These are phyloP conservation scores for Dentiscutata heterogama DNA, from an alignment of 371 early-diverging fungal species.

Conservation along the genomic window DNA sequence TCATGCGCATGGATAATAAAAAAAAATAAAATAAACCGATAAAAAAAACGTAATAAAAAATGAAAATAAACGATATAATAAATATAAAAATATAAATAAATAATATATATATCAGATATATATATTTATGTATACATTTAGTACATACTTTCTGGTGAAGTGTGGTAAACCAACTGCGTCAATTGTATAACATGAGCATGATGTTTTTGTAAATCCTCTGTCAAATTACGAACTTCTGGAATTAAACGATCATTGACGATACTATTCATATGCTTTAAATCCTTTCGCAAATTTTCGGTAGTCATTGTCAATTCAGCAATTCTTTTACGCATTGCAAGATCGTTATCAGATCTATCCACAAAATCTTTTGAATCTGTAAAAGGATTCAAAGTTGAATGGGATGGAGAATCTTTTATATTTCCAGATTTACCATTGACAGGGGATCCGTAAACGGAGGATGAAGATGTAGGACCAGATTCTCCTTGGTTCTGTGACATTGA, in stretches of 20 bases:
- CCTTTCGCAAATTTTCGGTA: conserved; percentile 40
- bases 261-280: conserved; percentile 41
- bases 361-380: conserved; percentile 20
- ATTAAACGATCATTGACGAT: conserved; percentile 38
- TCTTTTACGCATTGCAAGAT: conserved; percentile 23
- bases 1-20: not conserved
- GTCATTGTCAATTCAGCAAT: conserved; percentile 3
- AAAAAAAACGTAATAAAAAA: not conserved
- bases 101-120: not conserved
- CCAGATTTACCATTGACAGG: not conserved
- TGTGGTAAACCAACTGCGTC: conserved; percentile 24
- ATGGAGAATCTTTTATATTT: conserved; percentile 8
- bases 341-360: conserved; percentile 15
- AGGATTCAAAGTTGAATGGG: not conserved
- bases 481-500: conserved; percentile 4
- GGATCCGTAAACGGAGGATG: not conserved
- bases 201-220: conserved; percentile 34
- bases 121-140: not conserved
- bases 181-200: conserved; percentile 33
- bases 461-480: not conserved
- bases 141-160: conserved; percentile 23
- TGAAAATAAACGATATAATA: too few relatives aligned
- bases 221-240: conserved; percentile 33
- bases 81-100: too few relatives aligned
- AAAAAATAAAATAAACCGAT: not conserved